A percentile compares a stretch with the other conserved stretches of the same genome.
These are phyloP conservation scores for Entomortierella chlamydospora DNA, from an alignment of 192 early-diverging fungal genomes.

Conservation along the genomic window DNA sequence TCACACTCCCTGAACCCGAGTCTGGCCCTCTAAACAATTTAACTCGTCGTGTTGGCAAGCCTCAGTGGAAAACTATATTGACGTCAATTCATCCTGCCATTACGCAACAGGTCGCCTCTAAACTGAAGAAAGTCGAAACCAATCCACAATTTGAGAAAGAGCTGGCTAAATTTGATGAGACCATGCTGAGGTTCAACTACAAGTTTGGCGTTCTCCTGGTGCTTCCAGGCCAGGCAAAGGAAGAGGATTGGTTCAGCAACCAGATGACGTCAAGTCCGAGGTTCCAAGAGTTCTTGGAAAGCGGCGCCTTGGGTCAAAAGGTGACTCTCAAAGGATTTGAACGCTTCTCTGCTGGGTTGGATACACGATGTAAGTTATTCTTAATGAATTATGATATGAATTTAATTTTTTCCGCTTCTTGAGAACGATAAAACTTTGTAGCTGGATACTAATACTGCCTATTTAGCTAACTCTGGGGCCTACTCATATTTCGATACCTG, in stretches of 20 bases:
- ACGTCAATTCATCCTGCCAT: constrained; percentile 53
- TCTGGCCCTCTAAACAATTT: constrained; percentile 41
- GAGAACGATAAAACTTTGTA: background rate
- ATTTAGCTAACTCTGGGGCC: constrained; percentile 72
- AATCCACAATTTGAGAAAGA: constrained; percentile 72
- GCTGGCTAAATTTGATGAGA: constrained; percentile 78
- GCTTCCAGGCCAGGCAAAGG: constrained; percentile 73
- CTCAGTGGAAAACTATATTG: constrained; percentile 61
- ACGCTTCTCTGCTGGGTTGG: constrained; percentile 81
- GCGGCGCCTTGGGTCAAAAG: constrained; percentile 71
- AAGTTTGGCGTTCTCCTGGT: constrained; percentile 87
- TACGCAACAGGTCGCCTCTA: constrained; percentile 58
- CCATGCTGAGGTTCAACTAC: constrained; percentile 76
- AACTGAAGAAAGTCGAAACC: constrained; percentile 68
- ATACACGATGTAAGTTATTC: constrained; percentile 68
- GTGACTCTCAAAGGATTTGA: constrained; percentile 79
- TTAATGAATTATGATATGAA: background rate
- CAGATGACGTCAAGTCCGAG: constrained; percentile 63
- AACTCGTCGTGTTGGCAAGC: constrained; percentile 43
- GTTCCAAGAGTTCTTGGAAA: constrained; percentile 72
- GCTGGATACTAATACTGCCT: background rate
- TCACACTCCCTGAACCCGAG: constrained; percentile 48
- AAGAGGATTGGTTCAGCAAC: constrained; percentile 85
- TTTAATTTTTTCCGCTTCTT: background rate
- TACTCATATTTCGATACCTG: constrained; percentile 79